phyloP scores from a whole-genome alignment of 2,329 filamentous ascomycete genomes.

The Aspergillus puulaauensis region DNA sequence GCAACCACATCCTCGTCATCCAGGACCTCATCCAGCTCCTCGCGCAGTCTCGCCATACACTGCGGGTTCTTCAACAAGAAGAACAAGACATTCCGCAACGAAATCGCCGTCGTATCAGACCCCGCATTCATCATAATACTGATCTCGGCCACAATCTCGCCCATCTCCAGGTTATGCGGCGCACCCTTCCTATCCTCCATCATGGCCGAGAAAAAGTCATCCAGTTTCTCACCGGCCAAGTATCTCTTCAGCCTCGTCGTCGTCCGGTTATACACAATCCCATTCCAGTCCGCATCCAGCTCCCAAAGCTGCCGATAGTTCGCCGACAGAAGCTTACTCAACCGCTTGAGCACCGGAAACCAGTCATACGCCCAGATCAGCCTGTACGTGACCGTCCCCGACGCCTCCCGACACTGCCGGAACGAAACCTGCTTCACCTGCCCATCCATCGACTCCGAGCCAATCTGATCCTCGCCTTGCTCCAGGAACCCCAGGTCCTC shows the following conservation, averaged over 20 bases:
- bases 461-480: slow-evolving; percentile 46
- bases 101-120: slow-evolving; percentile 52
- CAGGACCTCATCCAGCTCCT: slow-evolving; percentile 42
- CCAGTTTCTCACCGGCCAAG: slow-evolving; percentile 53
- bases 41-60: slow-evolving; percentile 40
- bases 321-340: slow-evolving; percentile 48
- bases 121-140: slow-evolving; percentile 49
- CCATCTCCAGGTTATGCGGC: slow-evolving; percentile 53
- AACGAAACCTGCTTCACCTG: slow-evolving; percentile 47
- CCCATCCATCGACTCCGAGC: slow-evolving; percentile 47
- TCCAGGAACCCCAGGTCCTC: slow-evolving; percentile 55
- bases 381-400: slow-evolving; percentile 46
- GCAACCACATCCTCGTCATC: slow-evolving; percentile 43
- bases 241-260: slow-evolving; percentile 19
- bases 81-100: slow-evolving; percentile 55
- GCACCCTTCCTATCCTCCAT: slow-evolving; percentile 52
- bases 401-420: slow-evolving; percentile 51
- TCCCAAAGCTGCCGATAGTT: not conserved
- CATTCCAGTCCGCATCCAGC: not conserved
- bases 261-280: not conserved
- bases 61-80: slow-evolving; percentile 51
- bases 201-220: slow-evolving; percentile 59
- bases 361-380: slow-evolving; percentile 43
- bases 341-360: slow-evolving; percentile 50
- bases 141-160: slow-evolving; percentile 59